Percentiles rank a stretch among this genome's conserved stretches.
Evolutionary conservation across 805 yeast genomes (phyloP).

Genomic region (Clavispora carvajalis): DNA sequence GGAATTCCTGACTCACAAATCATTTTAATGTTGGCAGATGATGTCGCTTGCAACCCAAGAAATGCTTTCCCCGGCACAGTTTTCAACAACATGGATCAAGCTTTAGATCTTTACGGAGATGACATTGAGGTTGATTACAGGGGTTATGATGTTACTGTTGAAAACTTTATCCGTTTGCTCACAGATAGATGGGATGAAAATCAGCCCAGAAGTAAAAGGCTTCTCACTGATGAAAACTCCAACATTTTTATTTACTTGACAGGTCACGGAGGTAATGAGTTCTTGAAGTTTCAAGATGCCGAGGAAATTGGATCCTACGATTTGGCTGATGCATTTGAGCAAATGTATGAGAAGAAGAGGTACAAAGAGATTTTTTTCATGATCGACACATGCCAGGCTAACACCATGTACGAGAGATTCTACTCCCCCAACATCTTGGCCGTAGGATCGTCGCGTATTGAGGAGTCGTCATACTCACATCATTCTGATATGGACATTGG

Average conservation of each 20-base stretch:
- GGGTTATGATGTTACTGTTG: constrained; percentile 98
- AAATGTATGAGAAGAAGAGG: constrained; percentile 93
- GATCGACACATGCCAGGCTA: constrained; percentile 99
- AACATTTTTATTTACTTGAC: constrained; percentile 93
- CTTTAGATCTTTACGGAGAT: constrained; percentile 89
- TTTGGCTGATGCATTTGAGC: constrained; percentile 94
- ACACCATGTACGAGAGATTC: constrained; percentile 90
- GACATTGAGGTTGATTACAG: constrained; percentile 93
- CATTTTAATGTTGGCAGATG: constrained; percentile 93
- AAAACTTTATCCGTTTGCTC: constrained; percentile 83
- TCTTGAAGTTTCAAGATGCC: constrained; percentile 95
- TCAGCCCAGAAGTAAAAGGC: constrained; percentile 87
- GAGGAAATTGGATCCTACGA: constrained; percentile 95
- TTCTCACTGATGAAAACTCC: constrained; percentile 88
- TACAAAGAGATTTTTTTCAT: constrained; percentile 94
- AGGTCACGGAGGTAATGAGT: constrained; percentile 98
- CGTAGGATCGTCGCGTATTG: constrained; percentile 84
- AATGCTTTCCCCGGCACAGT: constrained; percentile 95
- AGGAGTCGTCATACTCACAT: constrained; percentile 90
- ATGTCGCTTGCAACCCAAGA: constrained; percentile 93
- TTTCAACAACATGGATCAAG: constrained; percentile 89
- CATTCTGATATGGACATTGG: constrained; percentile 95
- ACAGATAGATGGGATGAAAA: constrained; percentile 96
- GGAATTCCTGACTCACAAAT: constrained; percentile 99
- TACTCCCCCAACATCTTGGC: constrained; percentile 90